phyloP scores from a whole-genome alignment of 202 grass and related monocot genomes.

The Cymbopogon flexuosus region DNA sequence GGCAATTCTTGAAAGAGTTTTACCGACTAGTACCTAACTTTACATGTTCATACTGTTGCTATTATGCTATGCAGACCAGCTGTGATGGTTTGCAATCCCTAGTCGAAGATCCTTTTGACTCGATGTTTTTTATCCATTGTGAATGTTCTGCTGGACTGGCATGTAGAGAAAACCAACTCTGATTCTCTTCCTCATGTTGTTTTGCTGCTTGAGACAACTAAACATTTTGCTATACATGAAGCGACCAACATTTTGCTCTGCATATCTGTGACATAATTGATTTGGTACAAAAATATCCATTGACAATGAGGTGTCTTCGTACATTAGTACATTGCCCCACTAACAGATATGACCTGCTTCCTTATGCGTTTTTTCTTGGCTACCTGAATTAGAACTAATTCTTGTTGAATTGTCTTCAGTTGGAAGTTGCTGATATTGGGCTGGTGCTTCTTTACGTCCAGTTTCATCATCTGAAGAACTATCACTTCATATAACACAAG shows the following conservation, averaged over 20 bases:
- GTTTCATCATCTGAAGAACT: constrained; percentile 9
- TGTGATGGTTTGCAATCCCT: neutral
- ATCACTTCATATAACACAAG: constrained; percentile 36
- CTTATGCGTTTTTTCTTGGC: constrained; percentile 27
- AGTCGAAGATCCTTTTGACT: neutral
- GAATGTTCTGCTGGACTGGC: neutral
- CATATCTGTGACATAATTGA: neutral
- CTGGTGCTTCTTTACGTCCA: neutral
- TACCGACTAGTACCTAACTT: neutral
- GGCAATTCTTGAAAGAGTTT: neutral
- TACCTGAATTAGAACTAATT: neutral
- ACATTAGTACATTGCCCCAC: neutral
- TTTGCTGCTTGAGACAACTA: neutral
- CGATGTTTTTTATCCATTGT: neutral
- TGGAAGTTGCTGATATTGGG: constrained; percentile 41
- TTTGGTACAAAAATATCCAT: neutral
- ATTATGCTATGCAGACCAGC: neutral
- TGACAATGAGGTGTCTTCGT: neutral
- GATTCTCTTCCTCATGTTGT: neutral
- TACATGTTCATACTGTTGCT: neutral
- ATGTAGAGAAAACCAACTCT: neutral
- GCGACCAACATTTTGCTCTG: neutral
- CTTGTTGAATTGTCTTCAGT: constrained; percentile 24
- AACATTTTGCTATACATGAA: neutral
- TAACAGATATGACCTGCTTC: constrained; percentile 41